Evolutionary conservation across 257 asterid species (phyloP), one percentile per base, ranked within the genome.

Genomic region (Paulownia fortunei): DNA sequence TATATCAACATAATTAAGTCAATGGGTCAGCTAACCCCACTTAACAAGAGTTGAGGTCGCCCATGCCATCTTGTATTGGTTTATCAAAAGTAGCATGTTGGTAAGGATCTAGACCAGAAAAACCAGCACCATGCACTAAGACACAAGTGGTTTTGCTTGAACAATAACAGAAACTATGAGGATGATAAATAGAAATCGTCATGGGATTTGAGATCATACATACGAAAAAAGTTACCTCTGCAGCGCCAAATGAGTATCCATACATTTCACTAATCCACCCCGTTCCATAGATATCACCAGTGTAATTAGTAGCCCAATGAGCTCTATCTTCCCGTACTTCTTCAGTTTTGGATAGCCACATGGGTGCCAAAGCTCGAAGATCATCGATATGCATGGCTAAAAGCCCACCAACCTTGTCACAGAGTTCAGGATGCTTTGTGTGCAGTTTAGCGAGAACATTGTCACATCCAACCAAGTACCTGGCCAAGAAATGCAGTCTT

Each of bases 251-350:
- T 41, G 99, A 96, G 87, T 96, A 96, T 32, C 99, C 99, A 80
- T 92, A 93, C 99, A 96, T 96, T 86, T 96, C 99, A 84, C 99
- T 96, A 77, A 96, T 96, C 99, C 99, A 96, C 55, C 99, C 98
- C 5, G 91, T 75, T 13, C 83, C 89, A 70, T 91, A 96, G 72
- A 96, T 96, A 76, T 96, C 99, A 69, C 99, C 99, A 32, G 98
- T 96, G 84, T 90, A 90, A 76, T 96, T 86, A 77, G 97, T 90
- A 34, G 86, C 88, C 97, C 97, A 95, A 41, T 95, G 99, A 74
- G 83, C 94, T 85, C n/a, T 95, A 80, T 95, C 99, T 9, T 69
- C 94, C 66, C 97, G 81, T 56, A 91, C 93, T 85, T 95, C 97
- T 90, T 95, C 97, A 8, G 92, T 88, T 79, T 93, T 95, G 6